Base-by-base conservation (phyloP, 495 filamentous ascomycete species). In the Hypoxylon subgilvum region DNA sequence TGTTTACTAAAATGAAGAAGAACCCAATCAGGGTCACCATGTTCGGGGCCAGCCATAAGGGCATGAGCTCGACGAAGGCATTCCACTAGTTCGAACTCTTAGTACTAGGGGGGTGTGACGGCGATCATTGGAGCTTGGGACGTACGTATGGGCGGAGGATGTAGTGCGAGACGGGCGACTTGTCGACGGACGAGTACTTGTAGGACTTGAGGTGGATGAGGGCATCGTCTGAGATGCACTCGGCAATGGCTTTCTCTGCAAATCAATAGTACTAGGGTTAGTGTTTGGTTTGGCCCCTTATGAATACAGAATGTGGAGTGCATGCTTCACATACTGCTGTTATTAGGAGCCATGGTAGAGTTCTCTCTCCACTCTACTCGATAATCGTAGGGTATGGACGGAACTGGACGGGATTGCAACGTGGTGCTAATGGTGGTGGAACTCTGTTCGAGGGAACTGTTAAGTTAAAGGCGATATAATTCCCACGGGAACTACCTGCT, bases 1-100 rank as follows among this genome's bases (percentile, higher is more conserved):
- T 88, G 69, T 98, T 97, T 40, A 75, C 83, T 10, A 98, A 76
- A 61, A 98, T 96, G 75, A 90, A 97, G 74, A 88, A 84, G 82
- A 98, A 97, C 51, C 94, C 94, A 17, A 98, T 70, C 6, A 98
- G 84, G 61, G 94, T 98, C 28, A 98, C 93, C 84, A 96, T 92
- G 70, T 98, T 98, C 6, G 94, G 94, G 9, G 95, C 95, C 25
- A 98, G 80, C 91, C 92, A 98, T 83, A 96, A 73, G 50, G 94
- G 94, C 61, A 98, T 73, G 25, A 97, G 72, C 71, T 96, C 85
- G 56, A 97, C 95, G 64, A 94, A 94, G 41, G 88, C 91, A 84
- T 96, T 97, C 94, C 94, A 98, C 93, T 97, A 58, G 12, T 21
- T 49, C n/a, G 38, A 42, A 47, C 57, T 55, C 56, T 72, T 55